A percentile compares a stretch with the other conserved stretches of the same genome.
These are phyloP conservation scores for Fusarium praegraminearum DNA, from an alignment of 2,329 filamentous ascomycete genomes.

Conservation along the genomic window DNA sequence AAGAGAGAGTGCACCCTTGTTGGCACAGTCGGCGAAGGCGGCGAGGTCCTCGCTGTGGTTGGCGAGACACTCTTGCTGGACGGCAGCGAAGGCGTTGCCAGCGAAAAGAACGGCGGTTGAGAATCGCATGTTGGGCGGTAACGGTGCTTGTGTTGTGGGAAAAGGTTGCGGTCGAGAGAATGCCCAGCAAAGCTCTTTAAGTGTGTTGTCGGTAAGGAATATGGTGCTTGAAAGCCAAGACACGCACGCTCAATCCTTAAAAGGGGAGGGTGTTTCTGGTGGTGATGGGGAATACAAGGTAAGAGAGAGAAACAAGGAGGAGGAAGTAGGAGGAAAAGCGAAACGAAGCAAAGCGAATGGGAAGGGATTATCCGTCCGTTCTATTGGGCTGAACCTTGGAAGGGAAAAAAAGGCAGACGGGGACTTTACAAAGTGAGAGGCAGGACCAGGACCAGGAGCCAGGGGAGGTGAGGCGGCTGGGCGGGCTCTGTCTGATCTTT, in stretches of 20 bases:
- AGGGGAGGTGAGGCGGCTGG: conserved; percentile 40
- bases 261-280: conserved; percentile 21
- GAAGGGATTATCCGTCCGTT: conserved; percentile 41
- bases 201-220: conserved; percentile 29
- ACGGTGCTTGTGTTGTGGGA: not conserved
- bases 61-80: conserved; percentile 56
- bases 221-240: conserved; percentile 27
- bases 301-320: conserved; percentile 32
- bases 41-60: conserved; percentile 56
- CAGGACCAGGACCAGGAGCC: conserved; percentile 20
- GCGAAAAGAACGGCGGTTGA: conserved; percentile 52
- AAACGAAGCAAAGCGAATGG: conserved; percentile 36
- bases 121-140: conserved; percentile 47
- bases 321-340: conserved; percentile 10
- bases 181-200: conserved; percentile 43
- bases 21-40: conserved; percentile 57
- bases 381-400: conserved; percentile 36
- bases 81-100: conserved; percentile 51
- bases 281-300: conserved; percentile 19
- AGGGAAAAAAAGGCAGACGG: conserved; percentile 1
- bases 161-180: conserved; percentile 31
- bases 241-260: conserved; percentile 36
- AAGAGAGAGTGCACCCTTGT: conserved; percentile 55
- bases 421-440: conserved; percentile 23
- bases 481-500: conserved; percentile 29